These are phyloP conservation scores for Mycena kentingensis DNA, from an alignment of 768 basidiomycete genomes.

Conservation along the genomic window DNA sequence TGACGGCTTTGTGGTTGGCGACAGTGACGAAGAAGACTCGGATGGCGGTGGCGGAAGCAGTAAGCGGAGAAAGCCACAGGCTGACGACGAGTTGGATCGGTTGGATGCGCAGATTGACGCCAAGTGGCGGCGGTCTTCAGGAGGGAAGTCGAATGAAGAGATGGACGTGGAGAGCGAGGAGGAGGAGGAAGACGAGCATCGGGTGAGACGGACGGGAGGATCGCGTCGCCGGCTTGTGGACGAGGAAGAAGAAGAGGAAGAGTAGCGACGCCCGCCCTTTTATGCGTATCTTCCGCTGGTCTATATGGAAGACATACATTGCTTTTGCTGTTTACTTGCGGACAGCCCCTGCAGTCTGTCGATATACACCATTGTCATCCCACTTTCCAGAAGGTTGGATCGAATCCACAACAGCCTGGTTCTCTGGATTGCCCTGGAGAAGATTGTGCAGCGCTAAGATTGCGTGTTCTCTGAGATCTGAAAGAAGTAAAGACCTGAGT, in stretches of 20 bases:
- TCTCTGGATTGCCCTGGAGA: constrained; percentile 73
- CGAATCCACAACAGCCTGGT: constrained; percentile 76
- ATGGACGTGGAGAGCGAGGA: constrained; percentile 81
- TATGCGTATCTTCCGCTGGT: constrained; percentile 18
- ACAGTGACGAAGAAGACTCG: constrained; percentile 67
- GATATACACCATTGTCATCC: constrained; percentile 57
- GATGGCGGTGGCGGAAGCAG: constrained; percentile 43
- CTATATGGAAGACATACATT: constrained; percentile 17
- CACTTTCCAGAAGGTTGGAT: constrained; percentile 65
- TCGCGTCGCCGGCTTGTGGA: constrained; percentile 64
- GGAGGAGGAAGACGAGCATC: constrained; percentile 71
- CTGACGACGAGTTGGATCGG: constrained; percentile 55
- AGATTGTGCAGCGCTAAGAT: constrained; percentile 82
- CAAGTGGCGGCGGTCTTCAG: constrained; percentile 34
- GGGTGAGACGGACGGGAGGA: constrained; percentile 57
- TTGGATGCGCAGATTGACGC: constrained; percentile 68
- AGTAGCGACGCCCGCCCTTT: constrained; percentile 10
- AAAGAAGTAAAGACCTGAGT: constrained; percentile 8
- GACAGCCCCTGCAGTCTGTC: constrained; percentile 37
- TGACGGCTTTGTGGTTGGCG: constrained; percentile 84
- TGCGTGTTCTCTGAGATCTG: constrained; percentile 91
- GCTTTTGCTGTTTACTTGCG: constrained; percentile 29
- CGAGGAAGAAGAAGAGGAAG: constrained; percentile 53
- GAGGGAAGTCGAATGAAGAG: constrained; percentile 41
- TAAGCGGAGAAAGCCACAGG: too few relatives aligned